Conservation (phyloP, 805 yeast species). For the Komagataella pastoris region DNA sequence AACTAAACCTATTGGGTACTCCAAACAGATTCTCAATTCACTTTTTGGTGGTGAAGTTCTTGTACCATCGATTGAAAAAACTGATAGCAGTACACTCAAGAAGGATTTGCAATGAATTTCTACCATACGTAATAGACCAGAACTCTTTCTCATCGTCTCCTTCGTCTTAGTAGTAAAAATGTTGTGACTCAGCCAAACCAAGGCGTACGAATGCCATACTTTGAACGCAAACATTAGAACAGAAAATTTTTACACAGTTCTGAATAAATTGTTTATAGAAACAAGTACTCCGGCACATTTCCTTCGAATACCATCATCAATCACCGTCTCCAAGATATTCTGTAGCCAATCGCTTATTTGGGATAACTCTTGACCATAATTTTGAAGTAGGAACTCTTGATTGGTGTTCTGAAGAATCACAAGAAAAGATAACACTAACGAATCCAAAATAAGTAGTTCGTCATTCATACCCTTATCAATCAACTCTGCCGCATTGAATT, state of each 20-base stretch:
- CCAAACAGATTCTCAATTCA: neutral
- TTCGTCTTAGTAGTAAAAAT: too few species aligned
- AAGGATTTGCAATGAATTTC: neutral
- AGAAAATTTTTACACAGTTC: neutral
- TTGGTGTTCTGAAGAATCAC: constrained; percentile 6
- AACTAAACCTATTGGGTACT: neutral
- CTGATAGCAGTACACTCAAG: neutral
- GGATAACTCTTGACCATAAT: constrained; percentile 4
- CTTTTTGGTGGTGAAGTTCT: neutral
- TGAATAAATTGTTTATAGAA: neutral
- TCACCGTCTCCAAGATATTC: neutral
- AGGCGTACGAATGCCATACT: neutral
- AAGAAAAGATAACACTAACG: constrained; percentile 4
- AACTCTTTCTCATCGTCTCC: too few species aligned
- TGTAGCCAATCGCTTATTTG: constrained; percentile 1
- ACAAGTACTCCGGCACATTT: constrained; percentile 1
- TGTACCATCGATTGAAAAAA: neutral
- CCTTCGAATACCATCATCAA: neutral
- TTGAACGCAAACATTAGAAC: neutral
- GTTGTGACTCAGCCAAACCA: neutral
- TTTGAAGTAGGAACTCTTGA: constrained; percentile 3
- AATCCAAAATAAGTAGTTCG: constrained; percentile 4
- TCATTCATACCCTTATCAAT: constrained; percentile 1
- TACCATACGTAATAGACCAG: too few species aligned
- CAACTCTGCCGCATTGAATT: neutral